Evolutionary conservation across 441 rosid species (phyloP).

Genomic region (Bruguiera hainesii): DNA sequence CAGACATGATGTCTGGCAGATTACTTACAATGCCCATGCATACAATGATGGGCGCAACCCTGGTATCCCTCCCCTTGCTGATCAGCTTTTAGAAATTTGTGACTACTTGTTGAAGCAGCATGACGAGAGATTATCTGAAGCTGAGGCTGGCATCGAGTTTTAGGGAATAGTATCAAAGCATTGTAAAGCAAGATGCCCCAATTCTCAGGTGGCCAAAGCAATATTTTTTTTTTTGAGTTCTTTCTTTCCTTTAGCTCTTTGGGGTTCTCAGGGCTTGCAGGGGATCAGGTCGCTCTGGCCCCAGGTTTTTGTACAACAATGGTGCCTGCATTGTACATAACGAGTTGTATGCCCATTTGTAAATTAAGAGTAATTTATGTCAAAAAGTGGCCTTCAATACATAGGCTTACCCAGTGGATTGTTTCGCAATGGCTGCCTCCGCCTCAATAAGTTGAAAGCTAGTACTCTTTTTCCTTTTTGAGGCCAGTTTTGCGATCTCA

Average conservation of each 20-base stretch:
- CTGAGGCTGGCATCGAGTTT: slow-evolving; percentile 62
- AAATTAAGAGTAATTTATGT: slow-evolving; percentile 4
- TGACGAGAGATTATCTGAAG: slow-evolving; percentile 46
- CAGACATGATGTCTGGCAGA: slow-evolving; percentile 91
- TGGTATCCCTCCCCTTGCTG: slow-evolving; percentile 93
- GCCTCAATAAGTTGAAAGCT: no score
- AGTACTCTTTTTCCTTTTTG: no score
- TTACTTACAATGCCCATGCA: slow-evolving; percentile 68
- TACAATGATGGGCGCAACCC: slow-evolving; percentile 88
- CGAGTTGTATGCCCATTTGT: slow-evolving; percentile 7
- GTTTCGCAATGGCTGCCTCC: no score
- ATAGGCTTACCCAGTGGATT: no score
- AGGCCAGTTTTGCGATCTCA: no score
- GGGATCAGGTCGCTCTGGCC: neutral
- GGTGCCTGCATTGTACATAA: slow-evolving; percentile 15
- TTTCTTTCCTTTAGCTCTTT: neutral
- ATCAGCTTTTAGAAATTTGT: slow-evolving; percentile 90
- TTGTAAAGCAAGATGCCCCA: neutral
- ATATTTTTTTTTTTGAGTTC: neutral
- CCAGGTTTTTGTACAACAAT: slow-evolving; percentile 12
- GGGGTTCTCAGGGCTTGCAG: slow-evolving; percentile 11
- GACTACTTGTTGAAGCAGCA: slow-evolving; percentile 64
- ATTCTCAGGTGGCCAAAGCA: neutral
- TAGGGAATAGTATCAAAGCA: neutral
- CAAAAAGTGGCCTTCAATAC: neutral